These are phyloP conservation scores for Lolium rigidum DNA, from an alignment of 176 grass and related monocot genomes.

Conservation along the genomic window DNA sequence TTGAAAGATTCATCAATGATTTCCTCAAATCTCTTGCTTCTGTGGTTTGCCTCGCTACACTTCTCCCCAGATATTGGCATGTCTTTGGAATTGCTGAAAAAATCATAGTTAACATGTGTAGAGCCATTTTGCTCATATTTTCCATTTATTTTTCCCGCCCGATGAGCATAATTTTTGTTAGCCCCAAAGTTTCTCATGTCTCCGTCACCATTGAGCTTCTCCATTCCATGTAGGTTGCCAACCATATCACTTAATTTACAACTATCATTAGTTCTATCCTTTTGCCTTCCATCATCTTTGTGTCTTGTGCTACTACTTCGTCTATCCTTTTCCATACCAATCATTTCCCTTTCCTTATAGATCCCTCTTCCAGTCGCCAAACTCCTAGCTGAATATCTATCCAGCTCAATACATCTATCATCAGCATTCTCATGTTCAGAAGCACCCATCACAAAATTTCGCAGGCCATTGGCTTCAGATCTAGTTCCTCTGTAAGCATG, in stretches of 20 bases:
- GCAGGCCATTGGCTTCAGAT: slow-evolving; percentile 29
- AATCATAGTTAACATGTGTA: slow-evolving; percentile 38
- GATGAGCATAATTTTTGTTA: slow-evolving; percentile 37
- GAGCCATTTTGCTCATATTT: slow-evolving; percentile 48
- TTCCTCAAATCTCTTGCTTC: slow-evolving; percentile 47
- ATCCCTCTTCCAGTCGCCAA: neutral
- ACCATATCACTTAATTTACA: slow-evolving; percentile 46
- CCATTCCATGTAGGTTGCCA: slow-evolving; percentile 37
- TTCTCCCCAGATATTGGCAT: slow-evolving; percentile 45
- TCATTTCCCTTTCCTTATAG: slow-evolving; percentile 54
- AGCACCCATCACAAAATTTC: slow-evolving; percentile 42
- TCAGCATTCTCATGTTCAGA: slow-evolving; percentile 37
- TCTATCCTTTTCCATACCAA: slow-evolving; percentile 58
- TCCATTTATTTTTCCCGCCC: slow-evolving; percentile 40
- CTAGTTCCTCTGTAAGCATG: slow-evolving; percentile 10
- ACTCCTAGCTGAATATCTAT: slow-evolving; percentile 32
- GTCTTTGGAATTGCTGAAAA: slow-evolving; percentile 47
- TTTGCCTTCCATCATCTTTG: slow-evolving; percentile 55
- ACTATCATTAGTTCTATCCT: slow-evolving; percentile 48
- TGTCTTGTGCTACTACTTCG: slow-evolving; percentile 52
- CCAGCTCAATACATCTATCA: slow-evolving; percentile 32
- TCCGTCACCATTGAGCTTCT: slow-evolving; percentile 41
- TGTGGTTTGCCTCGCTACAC: slow-evolving; percentile 41
- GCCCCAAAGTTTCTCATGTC: slow-evolving; percentile 42
- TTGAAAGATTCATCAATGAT: slow-evolving; percentile 52